Conservation (phyloP, 2,329 filamentous ascomycete species). For the Zymoseptoria pseudotritici region DNA sequence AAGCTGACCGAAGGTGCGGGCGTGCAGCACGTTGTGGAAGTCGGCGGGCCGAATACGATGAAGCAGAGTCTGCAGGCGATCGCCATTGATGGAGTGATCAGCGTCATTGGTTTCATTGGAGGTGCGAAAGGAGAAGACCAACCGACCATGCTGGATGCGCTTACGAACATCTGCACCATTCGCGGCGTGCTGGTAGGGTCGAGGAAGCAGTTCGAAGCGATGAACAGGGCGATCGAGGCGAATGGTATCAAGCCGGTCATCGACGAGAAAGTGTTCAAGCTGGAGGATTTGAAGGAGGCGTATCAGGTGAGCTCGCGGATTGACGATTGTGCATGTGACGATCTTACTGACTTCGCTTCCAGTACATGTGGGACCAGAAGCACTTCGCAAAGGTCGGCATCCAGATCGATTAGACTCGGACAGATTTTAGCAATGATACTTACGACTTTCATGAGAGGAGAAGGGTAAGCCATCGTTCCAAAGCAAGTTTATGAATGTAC, state of each 20-base stretch:
- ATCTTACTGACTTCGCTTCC: background rate
- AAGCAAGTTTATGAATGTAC: too few relatives aligned
- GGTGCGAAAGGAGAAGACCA: slow-evolving; percentile 40
- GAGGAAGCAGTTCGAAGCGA: slow-evolving; percentile 50
- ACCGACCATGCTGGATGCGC: slow-evolving; percentile 45
- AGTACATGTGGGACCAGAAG: slow-evolving; percentile 40
- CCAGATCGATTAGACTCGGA: slow-evolving; percentile 27
- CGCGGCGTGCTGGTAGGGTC: slow-evolving; percentile 52
- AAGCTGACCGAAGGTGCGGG: slow-evolving; percentile 48
- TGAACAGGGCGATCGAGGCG: slow-evolving; percentile 52
- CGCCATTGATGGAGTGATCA: slow-evolving; percentile 47
- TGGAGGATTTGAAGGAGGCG: slow-evolving; percentile 46
- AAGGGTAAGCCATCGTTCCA: too few relatives aligned
- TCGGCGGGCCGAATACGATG: slow-evolving; percentile 59
- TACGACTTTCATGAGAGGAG: too few relatives aligned
- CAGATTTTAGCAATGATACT: too few relatives aligned
- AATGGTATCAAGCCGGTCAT: slow-evolving; percentile 54
- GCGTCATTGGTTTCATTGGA: slow-evolving; percentile 52
- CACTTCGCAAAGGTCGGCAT: slow-evolving; percentile 39
- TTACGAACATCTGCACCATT: slow-evolving; percentile 48
- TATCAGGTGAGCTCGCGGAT: slow-evolving; percentile 35
- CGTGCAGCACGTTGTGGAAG: slow-evolving; percentile 57
- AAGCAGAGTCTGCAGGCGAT: slow-evolving; percentile 39
- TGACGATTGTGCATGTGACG: background rate
- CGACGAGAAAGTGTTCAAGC: slow-evolving; percentile 49